These are phyloP conservation scores for Macrolepiota fuliginosa DNA, from an alignment of 768 basidiomycete species.

Conservation along the genomic window DNA sequence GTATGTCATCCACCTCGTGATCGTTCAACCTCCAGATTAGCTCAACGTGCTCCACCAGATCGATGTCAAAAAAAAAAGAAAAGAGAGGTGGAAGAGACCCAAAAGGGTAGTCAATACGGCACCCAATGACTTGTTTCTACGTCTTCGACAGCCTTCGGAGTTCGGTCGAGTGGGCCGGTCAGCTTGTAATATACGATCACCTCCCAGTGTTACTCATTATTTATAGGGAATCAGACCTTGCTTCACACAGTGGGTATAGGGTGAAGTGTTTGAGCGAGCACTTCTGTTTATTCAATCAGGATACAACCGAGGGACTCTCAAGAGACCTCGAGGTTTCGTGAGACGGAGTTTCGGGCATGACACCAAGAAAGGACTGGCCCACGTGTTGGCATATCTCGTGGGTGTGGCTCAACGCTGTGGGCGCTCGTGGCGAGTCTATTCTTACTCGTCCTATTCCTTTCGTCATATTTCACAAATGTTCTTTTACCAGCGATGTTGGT, in stretches of 20 bases:
- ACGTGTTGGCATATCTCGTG: slow-evolving; percentile 5
- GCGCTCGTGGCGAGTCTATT: background rate
- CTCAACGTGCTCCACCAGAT: too few relatives aligned
- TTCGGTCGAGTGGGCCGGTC: background rate
- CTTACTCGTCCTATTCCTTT: background rate
- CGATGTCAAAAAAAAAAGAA: too few relatives aligned
- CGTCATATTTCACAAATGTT: background rate
- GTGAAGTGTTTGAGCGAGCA: background rate
- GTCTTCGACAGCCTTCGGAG: background rate
- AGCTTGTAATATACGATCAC: background rate
- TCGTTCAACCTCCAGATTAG: too few relatives aligned
- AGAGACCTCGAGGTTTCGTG: background rate
- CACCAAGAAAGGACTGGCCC: background rate
- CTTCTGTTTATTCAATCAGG: background rate
- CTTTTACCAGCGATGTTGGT: background rate
- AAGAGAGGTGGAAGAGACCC: background rate
- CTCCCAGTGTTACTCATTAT: background rate
- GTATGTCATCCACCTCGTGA: too few relatives aligned
- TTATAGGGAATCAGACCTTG: background rate
- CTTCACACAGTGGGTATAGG: slow-evolving; percentile 8
- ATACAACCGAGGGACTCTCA: background rate
- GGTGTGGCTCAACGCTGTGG: background rate
- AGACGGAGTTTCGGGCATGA: background rate
- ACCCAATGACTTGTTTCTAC: background rate
- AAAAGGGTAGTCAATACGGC: background rate